Evolutionary conservation across 305 asterid genomes (phyloP).

Genomic region (Fraxinus latifolia): DNA sequence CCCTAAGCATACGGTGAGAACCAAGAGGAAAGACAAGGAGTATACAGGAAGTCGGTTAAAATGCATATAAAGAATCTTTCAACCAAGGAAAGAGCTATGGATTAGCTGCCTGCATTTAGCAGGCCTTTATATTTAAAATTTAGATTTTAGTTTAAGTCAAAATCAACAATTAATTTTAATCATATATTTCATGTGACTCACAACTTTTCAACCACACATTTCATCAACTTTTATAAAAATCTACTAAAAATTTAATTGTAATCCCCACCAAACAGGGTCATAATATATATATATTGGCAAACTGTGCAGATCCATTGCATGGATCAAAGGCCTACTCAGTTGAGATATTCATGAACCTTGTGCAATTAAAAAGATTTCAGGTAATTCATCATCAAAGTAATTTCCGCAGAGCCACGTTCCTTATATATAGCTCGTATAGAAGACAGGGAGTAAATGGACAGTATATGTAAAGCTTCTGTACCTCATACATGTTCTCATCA

Average conservation of each 20-base stretch:
- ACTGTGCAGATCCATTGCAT: not conserved
- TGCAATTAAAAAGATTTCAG: not conserved
- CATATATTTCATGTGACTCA: not conserved
- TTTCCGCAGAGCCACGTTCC: not conserved
- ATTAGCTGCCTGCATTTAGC: not conserved
- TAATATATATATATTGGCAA: not conserved
- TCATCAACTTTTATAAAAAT: not conserved
- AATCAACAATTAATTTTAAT: too few relatives aligned
- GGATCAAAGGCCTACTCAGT: not conserved
- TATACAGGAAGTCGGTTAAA: not conserved
- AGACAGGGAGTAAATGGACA: not conserved
- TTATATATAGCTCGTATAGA: constrained; percentile 6
- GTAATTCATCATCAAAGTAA: constrained; percentile 4
- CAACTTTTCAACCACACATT: too few relatives aligned
- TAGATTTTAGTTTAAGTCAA: too few relatives aligned
- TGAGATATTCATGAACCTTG: not conserved
- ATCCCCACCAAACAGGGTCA: not conserved
- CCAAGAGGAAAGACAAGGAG: not conserved
- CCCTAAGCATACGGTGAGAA: not conserved
- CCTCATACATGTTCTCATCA: constrained; percentile 79
- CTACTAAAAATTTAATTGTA: not conserved
- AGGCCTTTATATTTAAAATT: not conserved
- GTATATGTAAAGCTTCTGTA: constrained; percentile 30
- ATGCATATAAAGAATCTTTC: not conserved
- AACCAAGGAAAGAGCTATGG: not conserved